Conservation (phyloP, 179 eudicot genomes). For the Amaranthus tricolor region DNA sequence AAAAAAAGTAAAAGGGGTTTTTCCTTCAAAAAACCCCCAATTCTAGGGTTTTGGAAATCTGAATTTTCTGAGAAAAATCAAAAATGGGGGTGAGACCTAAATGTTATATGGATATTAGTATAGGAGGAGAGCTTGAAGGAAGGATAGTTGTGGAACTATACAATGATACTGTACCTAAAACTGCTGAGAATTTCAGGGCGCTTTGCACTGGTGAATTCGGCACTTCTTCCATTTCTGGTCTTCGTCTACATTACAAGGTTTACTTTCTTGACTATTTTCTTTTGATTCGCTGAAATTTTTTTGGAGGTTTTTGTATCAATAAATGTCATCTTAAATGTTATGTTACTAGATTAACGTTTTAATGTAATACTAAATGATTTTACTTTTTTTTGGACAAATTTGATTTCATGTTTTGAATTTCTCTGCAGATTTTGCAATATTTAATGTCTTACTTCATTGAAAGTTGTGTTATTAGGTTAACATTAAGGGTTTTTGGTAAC, state of each 20-base stretch:
- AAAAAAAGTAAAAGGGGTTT: background rate
- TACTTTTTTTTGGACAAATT: no score
- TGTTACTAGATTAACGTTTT: no score
- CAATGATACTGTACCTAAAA: slow-evolving; percentile 74
- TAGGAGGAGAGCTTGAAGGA: slow-evolving; percentile 78
- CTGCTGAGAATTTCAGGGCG: slow-evolving; percentile 92
- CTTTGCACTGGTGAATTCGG: slow-evolving; percentile 91
- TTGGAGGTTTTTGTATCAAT: no score
- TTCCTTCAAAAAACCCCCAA: background rate
- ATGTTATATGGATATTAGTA: slow-evolving; percentile 72
- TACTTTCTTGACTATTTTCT: background rate
- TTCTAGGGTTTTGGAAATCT: slow-evolving; percentile 6
- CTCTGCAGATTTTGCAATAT: no score
- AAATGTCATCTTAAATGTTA: no score
- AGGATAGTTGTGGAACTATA: slow-evolving; percentile 72
- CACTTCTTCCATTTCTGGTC: slow-evolving; percentile 45
- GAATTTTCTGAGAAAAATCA: slow-evolving; percentile 7
- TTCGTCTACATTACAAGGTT: slow-evolving; percentile 81
- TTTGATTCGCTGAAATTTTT: no score
- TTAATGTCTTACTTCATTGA: no score
- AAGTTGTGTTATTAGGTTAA: no score
- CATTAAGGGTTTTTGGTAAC: background rate
- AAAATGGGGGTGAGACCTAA: slow-evolving; percentile 48
- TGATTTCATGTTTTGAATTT: no score
- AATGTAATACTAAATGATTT: no score